Evolutionary conservation across 2,329 filamentous ascomycete genomes (phyloP).

Genomic region (Ophiocordyceps robertsii): DNA sequence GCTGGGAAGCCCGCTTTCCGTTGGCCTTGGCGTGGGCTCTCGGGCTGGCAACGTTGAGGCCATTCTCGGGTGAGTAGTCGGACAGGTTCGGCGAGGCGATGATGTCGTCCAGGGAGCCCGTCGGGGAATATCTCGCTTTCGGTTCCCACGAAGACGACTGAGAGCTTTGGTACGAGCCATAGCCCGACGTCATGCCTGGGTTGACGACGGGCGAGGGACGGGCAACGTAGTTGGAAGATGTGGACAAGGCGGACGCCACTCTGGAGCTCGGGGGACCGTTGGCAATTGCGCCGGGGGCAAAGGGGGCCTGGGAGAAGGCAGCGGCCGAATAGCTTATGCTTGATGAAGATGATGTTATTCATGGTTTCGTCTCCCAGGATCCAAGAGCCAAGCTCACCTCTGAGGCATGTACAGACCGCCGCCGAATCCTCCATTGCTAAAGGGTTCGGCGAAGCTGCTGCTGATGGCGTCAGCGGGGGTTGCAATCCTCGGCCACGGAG

Average conservation of each 20-base stretch:
- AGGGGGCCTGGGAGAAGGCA: conserved; percentile 15
- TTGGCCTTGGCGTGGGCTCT: conserved; percentile 29
- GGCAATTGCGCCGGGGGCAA: conserved; percentile 5
- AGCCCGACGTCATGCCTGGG: conserved; percentile 12
- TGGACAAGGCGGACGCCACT: conserved; percentile 24
- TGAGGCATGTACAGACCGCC: conserved; percentile 20
- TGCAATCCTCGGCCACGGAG: background rate
- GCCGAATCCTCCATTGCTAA: conserved; percentile 20
- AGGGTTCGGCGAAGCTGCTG: conserved; percentile 18
- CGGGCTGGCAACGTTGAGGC: conserved; percentile 23
- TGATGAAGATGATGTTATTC: conserved; percentile 19
- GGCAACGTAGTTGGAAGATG: conserved; percentile 26
- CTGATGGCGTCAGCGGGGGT: conserved; percentile 3
- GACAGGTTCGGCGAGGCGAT: conserved; percentile 43
- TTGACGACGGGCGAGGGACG: conserved; percentile 27
- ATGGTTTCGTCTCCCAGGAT: conserved; percentile 3
- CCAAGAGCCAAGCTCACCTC: conserved; percentile 18
- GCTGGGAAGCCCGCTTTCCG: conserved; percentile 41
- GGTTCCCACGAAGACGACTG: conserved; percentile 18
- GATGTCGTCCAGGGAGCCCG: conserved; percentile 45
- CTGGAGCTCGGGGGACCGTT: conserved; percentile 22
- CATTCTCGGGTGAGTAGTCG: conserved; percentile 46
- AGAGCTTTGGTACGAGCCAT: conserved; percentile 25
- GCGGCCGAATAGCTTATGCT: conserved; percentile 29
- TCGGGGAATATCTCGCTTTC: conserved; percentile 39